These are phyloP conservation scores for Colletotrichum acutatum DNA, from an alignment of 2,329 filamentous ascomycete species.

Conservation along the genomic window DNA sequence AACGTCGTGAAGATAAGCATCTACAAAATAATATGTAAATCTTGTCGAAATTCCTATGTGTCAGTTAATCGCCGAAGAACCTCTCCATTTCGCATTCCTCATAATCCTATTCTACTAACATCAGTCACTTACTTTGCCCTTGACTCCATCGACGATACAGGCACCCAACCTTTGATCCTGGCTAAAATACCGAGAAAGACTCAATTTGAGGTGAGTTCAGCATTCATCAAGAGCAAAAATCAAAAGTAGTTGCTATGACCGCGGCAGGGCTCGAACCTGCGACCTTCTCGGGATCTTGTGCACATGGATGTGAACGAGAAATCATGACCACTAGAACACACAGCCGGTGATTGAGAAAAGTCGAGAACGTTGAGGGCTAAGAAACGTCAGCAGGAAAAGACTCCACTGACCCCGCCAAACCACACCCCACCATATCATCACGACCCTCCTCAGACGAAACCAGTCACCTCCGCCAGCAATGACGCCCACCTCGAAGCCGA, in stretches of 20 bases:
- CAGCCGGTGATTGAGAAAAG: not conserved
- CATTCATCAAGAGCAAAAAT: not conserved
- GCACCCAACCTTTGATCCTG: not conserved
- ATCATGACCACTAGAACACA: slow-evolving; percentile 32
- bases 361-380: not conserved
- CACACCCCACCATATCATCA: not conserved
- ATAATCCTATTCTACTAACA: too few relatives aligned
- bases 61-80: not conserved
- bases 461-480: not conserved
- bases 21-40: not conserved
- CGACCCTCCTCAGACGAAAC: not conserved
- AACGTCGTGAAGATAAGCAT: not conserved
- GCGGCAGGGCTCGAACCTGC: slow-evolving; percentile 31
- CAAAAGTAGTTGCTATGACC: slow-evolving; percentile 6
- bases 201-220: not conserved
- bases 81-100: not conserved
- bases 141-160: too few relatives aligned
- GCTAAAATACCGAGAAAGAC: not conserved
- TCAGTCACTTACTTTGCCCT: too few relatives aligned
- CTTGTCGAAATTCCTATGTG: not conserved
- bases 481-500: not conserved
- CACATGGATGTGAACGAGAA: slow-evolving; percentile 28
- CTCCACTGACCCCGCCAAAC: not conserved
- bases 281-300: slow-evolving; percentile 30
- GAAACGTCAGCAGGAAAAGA: not conserved